phyloP scores from a whole-genome alignment of 495 filamentous ascomycete genomes.

The Staphylotrichum longicolle region DNA sequence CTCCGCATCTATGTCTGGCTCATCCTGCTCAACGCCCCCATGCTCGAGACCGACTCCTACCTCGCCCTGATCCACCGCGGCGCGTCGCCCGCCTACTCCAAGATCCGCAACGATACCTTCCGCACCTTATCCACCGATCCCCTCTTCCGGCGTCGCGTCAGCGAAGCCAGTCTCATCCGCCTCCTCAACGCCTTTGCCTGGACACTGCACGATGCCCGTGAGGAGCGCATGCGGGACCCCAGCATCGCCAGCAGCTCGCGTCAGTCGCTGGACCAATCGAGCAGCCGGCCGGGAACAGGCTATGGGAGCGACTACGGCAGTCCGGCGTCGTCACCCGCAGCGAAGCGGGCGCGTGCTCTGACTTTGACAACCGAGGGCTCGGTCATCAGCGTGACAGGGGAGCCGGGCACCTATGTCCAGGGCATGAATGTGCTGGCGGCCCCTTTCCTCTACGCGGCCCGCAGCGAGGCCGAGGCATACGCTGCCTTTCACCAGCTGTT shows the following conservation, averaged over 20 bases:
- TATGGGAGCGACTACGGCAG: slow-evolving; percentile 38
- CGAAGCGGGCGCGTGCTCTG: slow-evolving; percentile 52
- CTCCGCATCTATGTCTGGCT: slow-evolving; percentile 95
- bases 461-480: slow-evolving; percentile 93
- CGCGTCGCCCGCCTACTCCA: slow-evolving; percentile 88
- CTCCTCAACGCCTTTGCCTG: slow-evolving; percentile 96
- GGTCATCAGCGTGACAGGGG: slow-evolving; percentile 47
- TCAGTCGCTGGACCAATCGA: slow-evolving; percentile 33
- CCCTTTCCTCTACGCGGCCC: slow-evolving; percentile 92
- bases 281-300: slow-evolving; percentile 33
- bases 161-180: slow-evolving; percentile 90
- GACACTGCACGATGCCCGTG: slow-evolving; percentile 77
- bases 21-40: slow-evolving; percentile 79
- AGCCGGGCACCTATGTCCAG: slow-evolving; percentile 87
- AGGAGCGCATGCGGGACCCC: slow-evolving; percentile 38
- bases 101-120: slow-evolving; percentile 98
- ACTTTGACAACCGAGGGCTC: slow-evolving; percentile 60
- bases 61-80: slow-evolving; percentile 88
- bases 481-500: slow-evolving; percentile 86
- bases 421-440: slow-evolving; percentile 99
- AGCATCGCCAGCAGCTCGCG: slow-evolving; percentile 34
- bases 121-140: slow-evolving; percentile 93
- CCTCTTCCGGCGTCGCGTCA: slow-evolving; percentile 90
- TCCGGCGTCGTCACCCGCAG: slow-evolving; percentile 44
- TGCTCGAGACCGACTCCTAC: slow-evolving; percentile 81